Base-by-base conservation (phyloP, 805 yeast genomes). In the Pichia nanzhaoensis region DNA sequence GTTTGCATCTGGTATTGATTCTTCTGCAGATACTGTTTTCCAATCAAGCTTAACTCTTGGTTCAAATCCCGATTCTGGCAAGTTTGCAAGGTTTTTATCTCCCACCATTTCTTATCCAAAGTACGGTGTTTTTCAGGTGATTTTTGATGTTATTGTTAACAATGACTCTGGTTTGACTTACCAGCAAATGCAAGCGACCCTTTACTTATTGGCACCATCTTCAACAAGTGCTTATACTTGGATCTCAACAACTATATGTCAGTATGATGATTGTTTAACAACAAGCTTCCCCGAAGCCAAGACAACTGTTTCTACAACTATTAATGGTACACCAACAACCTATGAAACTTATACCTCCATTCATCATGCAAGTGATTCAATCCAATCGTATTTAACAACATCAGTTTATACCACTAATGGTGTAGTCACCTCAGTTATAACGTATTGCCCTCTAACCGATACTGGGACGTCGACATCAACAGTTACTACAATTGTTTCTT, bases 401-500 rank as follows among this genome's bases (percentile, higher is more conserved):
- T 51, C 48, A 21, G 40, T 44, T 24, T 39, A 47, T 1, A 46
- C 47, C 18, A 36, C 49, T 32, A 40, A 45, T 33, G 58, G 58
- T 19, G 33, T 22, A 2, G 39, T 49, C 13, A 47, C 51, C 9
- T 46, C 33, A 17, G 42, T 55, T 12, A 53, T 57, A 3, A 53
- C 57, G 5, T 50, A 49, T 28, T 47, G 53, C 21, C 52, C 56
- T 14, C 16, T 55, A 17, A 41, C 57, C 12, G 50, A 31, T 34
- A 31, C 35, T 5, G 38, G 17, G 5, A 39, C 46, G 3, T 13
- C 49, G 7, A 34, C 39, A 3, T 24, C 35, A 30, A 5, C 34
- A 30, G 14, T 27, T 13, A 14, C 39, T 24, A 17, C 39, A 24
- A 24, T 24, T 7, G 10, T 24, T 24, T 24, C 28, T 7, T 24